These are phyloP conservation scores for Talaromyces amestolkiae DNA, from an alignment of 2,329 filamentous ascomycete genomes.

Conservation along the genomic window DNA sequence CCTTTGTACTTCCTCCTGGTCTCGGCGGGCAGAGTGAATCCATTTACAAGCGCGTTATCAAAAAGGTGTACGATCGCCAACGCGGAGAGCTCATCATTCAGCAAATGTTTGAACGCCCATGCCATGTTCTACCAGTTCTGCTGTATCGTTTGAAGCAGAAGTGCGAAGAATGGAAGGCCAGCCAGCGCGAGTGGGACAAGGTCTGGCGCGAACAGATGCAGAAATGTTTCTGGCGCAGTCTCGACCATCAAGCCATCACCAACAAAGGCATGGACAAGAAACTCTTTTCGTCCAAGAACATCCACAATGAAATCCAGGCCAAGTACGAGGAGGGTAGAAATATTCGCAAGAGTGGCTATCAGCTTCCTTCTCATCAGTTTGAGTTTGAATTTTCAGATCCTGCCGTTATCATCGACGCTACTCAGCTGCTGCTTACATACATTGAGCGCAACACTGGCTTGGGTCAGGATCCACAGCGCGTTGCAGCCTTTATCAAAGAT, in stretches of 20 bases:
- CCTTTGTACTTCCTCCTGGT: constrained; percentile 76
- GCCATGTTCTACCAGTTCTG: constrained; percentile 82
- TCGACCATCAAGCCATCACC: constrained; percentile 93
- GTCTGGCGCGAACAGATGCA: constrained; percentile 97
- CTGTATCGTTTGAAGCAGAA: constrained; percentile 90
- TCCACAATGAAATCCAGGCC: constrained; percentile 86
- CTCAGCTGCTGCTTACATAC: constrained; percentile 48
- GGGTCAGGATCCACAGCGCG: constrained; percentile 65
- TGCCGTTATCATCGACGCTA: constrained; percentile 59
- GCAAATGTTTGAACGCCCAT: constrained; percentile 80
- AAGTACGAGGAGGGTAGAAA: constrained; percentile 89
- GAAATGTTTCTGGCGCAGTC: constrained; percentile 89
- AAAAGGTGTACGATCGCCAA: constrained; percentile 91
- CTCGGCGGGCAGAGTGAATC: constrained; percentile 92
- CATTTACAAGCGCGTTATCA: constrained; percentile 94
- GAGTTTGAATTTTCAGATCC: constrained; percentile 71
- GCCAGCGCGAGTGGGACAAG: constrained; percentile 97
- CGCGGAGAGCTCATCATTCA: constrained; percentile 80
- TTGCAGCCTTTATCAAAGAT: constrained; percentile 71
- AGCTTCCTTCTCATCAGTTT: constrained; percentile 68
- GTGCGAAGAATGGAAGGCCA: constrained; percentile 95
- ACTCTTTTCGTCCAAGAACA: constrained; percentile 82
- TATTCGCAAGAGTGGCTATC: constrained; percentile 60
- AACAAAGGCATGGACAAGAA: constrained; percentile 89
- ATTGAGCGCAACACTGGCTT: constrained; percentile 52